Evolutionary conservation across 192 early-diverging fungal genomes (phyloP).

Genomic region (Coemansia sp.): DNA sequence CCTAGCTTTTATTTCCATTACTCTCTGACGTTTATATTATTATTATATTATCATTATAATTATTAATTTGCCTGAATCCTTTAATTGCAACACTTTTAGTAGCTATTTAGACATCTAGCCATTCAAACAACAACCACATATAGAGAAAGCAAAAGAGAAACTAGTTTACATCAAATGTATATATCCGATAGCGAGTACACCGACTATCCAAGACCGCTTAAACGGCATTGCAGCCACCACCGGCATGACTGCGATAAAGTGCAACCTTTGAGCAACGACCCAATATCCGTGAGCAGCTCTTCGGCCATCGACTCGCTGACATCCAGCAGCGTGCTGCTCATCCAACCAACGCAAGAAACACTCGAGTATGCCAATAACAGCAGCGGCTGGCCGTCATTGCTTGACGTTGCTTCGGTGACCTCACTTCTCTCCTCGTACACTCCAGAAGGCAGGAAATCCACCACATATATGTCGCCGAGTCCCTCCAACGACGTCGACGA

Average conservation of each 20-base stretch:
- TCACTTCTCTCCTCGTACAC: slow-evolving; percentile 40
- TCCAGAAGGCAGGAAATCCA: neutral
- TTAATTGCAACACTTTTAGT: too few relatives aligned
- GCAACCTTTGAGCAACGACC: neutral
- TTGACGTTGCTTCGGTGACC: slow-evolving; percentile 19
- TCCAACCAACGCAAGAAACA: neutral
- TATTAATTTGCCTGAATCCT: neutral
- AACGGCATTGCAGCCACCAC: slow-evolving; percentile 2
- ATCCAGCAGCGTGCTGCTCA: slow-evolving; percentile 15
- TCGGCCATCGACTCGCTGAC: slow-evolving; percentile 16
- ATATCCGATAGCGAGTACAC: slow-evolving; percentile 9
- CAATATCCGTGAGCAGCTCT: slow-evolving; percentile 1
- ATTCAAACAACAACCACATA: too few relatives aligned
- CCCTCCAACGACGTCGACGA: slow-evolving; percentile 31
- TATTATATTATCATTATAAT: neutral
- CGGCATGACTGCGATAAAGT: too few relatives aligned
- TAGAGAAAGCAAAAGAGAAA: neutral
- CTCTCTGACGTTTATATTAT: neutral
- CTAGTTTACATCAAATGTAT: slow-evolving; percentile 8
- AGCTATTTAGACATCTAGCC: too few relatives aligned
- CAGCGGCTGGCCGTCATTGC: slow-evolving; percentile 40
- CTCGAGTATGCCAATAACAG: slow-evolving; percentile 10
- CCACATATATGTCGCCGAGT: neutral
- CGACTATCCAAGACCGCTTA: neutral
- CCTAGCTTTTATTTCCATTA: too few relatives aligned